Evolutionary conservation across 768 basidiomycete genomes (phyloP), one percentile per base, ranked within the genome.

Genomic region (Amanita inopinata): DNA sequence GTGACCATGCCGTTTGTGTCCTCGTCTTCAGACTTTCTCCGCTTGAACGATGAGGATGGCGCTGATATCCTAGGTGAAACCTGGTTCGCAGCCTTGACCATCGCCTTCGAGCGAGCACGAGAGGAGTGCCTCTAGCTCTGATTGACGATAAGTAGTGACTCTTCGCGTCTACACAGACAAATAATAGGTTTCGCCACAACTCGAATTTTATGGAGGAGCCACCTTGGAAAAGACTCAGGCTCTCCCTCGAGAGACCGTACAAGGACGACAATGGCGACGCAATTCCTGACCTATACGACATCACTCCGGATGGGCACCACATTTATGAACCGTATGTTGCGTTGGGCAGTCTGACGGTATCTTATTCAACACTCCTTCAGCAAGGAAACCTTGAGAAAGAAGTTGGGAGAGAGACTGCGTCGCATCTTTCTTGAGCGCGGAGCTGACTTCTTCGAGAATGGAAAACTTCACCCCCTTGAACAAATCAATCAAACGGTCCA

Each of bases 181-280:
- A 42, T 42, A 42, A 30, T 17, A 19, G n/a, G n/a, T n/a, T 30
- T 35, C 37, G 22, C 40, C 28, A 33, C 44, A 36, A 41, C 27
- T 28, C 7, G 27, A 6, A 28, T 7, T 28, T 7, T 15, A 35
- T 46, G 45, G 32, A 33, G 11, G 57, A 66, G 39, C 67, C 67
- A 8, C 55, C 65, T 6, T 82, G 78, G 74, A 78, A 73, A 53
- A 70, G 70, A 48, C 63, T 80, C 27, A 79, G 62, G 46, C 62
- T 89, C 7, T 80, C 84, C 1, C 69, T 91, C 23, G 87, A 91
- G 55, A 67, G 77, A 28, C 85, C 83, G 0, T 88, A 88, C 64
- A 87, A 81, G 58, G 81, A 87, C 53, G 86, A 90, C 50, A 60
- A 70, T 27, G 85, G 83, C 5, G 64, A 73, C 33, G 67, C 54